Conservation (phyloP, 2,329 filamentous ascomycete genomes). For the Pseudogymnoascus sp. region DNA sequence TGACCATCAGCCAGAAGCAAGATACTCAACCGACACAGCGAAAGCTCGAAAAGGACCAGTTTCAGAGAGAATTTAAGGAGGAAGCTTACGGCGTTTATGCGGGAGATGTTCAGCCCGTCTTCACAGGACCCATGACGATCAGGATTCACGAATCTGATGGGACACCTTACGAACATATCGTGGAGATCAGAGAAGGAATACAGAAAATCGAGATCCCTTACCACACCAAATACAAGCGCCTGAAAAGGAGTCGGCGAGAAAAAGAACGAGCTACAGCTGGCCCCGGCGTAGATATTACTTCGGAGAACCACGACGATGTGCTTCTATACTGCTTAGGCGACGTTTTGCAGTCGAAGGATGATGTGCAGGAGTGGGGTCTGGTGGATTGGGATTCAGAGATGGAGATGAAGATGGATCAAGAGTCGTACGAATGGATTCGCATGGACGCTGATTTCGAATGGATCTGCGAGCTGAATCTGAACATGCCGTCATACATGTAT, state of each 20-base stretch:
- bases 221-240: slow-evolving; percentile 96
- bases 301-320: slow-evolving; percentile 68
- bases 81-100: slow-evolving; percentile 62
- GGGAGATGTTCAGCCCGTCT: slow-evolving; percentile 67
- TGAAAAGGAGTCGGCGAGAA: slow-evolving; percentile 79
- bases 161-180: slow-evolving; percentile 95
- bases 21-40: slow-evolving; percentile 42
- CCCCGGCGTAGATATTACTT: slow-evolving; percentile 54
- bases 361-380: slow-evolving; percentile 76
- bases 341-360: slow-evolving; percentile 75
- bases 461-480: slow-evolving; percentile 77
- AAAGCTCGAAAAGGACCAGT: slow-evolving; percentile 62
- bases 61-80: slow-evolving; percentile 81
- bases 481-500: slow-evolving; percentile 95
- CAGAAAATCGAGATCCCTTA: slow-evolving; percentile 93
- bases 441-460: slow-evolving; percentile 98
- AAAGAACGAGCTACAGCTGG: slow-evolving; percentile 67
- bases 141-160: slow-evolving; percentile 97
- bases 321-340: slow-evolving; percentile 90
- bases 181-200: slow-evolving; percentile 83
- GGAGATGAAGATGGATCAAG: slow-evolving; percentile 85
- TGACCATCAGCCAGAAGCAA: slow-evolving; percentile 73
- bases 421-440: slow-evolving; percentile 97
- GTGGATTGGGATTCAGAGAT: slow-evolving; percentile 86
- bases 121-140: slow-evolving; percentile 95